phyloP scores from a whole-genome alignment of 768 basidiomycete genomes.

The Paxillus rubicundulus region DNA sequence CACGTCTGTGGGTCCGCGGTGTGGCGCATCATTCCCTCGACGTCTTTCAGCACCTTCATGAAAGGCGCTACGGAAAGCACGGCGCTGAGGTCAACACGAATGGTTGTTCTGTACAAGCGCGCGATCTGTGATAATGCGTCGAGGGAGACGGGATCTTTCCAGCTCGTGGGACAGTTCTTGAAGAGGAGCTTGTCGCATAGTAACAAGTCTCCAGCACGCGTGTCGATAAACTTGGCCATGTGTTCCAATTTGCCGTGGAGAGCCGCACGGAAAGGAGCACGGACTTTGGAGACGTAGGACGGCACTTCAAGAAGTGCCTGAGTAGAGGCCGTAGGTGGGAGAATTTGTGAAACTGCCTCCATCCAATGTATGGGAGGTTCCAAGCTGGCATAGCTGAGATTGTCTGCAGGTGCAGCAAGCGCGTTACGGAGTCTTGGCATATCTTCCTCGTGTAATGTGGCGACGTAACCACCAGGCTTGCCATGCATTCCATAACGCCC shows the following conservation, averaged over 20 bases:
- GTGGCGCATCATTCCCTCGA: slow-evolving; percentile 25
- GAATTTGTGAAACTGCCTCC: slow-evolving; percentile 32
- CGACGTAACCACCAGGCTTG: slow-evolving; percentile 61
- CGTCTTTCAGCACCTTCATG: slow-evolving; percentile 16
- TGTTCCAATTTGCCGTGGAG: slow-evolving; percentile 21
- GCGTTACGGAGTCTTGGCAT: slow-evolving; percentile 57
- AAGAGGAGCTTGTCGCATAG: slow-evolving; percentile 45
- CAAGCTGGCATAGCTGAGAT: slow-evolving; percentile 55
- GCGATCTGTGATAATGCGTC: slow-evolving; percentile 19
- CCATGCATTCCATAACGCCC: slow-evolving; percentile 80
- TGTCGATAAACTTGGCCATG: slow-evolving; percentile 46
- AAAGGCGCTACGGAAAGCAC: slow-evolving; percentile 22
- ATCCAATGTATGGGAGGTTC: slow-evolving; percentile 26
- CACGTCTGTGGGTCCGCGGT: slow-evolving; percentile 2
- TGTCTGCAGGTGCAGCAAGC: slow-evolving; percentile 47
- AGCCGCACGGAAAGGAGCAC: slow-evolving; percentile 42
- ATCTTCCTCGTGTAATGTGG: slow-evolving; percentile 64
- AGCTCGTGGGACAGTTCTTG: slow-evolving; percentile 53
- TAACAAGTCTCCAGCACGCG: slow-evolving; percentile 35
- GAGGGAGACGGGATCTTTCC: slow-evolving; percentile 31
- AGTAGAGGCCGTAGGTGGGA: slow-evolving; percentile 44
- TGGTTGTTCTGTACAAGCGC: slow-evolving; percentile 35
- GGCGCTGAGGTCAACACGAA: slow-evolving; percentile 21
- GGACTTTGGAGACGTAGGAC: slow-evolving; percentile 45
- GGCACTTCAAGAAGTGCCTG: slow-evolving; percentile 48